phyloP scores from a whole-genome alignment of 257 asterid species.

The Nicotiana tabacum region DNA sequence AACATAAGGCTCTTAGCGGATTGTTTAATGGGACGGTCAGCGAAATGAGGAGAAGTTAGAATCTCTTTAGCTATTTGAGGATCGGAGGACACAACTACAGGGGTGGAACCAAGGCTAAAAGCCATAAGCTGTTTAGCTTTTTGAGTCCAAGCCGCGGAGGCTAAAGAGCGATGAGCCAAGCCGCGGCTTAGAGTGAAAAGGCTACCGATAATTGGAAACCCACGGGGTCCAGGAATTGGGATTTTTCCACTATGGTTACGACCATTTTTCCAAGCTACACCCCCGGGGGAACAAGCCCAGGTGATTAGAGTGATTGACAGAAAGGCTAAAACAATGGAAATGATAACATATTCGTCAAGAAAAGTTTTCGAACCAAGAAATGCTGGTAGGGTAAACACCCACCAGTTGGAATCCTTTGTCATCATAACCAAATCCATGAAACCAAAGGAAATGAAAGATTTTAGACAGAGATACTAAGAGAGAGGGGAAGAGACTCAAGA shows the following conservation, averaged over 20 bases:
- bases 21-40: slow-evolving; percentile 49
- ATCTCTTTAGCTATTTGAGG: slow-evolving; percentile 45
- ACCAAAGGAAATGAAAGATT: background rate
- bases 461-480: background rate
- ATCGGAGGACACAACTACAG: slow-evolving; percentile 39
- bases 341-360: background rate
- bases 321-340: background rate
- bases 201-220: slow-evolving; percentile 57
- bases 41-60: slow-evolving; percentile 45
- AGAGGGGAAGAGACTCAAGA: too few species aligned
- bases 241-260: slow-evolving; percentile 23
- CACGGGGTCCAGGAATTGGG: slow-evolving; percentile 44
- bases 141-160: slow-evolving; percentile 33
- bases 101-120: slow-evolving; percentile 52
- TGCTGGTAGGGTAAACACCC: slow-evolving; percentile 34
- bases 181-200: slow-evolving; percentile 47
- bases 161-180: slow-evolving; percentile 54
- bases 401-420: slow-evolving; percentile 31
- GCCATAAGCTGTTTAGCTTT: slow-evolving; percentile 42
- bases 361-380: slow-evolving; percentile 30
- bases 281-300: slow-evolving; percentile 46
- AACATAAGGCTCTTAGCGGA: slow-evolving; percentile 61
- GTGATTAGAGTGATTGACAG: slow-evolving; percentile 23
- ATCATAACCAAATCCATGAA: background rate
- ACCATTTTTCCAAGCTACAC: slow-evolving; percentile 51